Conservation (phyloP, 352 stramenopile genomes). For the Pythium scleroteichum region DNA sequence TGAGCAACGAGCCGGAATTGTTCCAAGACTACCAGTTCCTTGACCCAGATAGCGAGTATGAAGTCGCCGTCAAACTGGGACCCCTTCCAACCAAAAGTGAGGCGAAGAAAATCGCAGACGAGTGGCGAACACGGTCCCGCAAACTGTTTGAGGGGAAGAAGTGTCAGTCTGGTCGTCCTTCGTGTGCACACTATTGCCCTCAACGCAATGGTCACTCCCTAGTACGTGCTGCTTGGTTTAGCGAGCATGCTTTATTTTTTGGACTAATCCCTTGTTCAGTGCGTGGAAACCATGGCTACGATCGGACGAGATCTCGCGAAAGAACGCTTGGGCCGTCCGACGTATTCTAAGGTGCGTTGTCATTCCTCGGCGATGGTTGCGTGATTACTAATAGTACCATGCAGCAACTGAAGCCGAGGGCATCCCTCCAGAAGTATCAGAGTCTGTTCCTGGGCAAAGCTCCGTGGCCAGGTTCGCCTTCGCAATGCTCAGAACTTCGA, state of each 20-base stretch:
- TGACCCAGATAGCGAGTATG: slow-evolving; percentile 69
- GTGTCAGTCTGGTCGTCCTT: slow-evolving; percentile 48
- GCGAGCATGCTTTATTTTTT: background rate
- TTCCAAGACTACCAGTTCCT: slow-evolving; percentile 89
- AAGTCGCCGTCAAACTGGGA: slow-evolving; percentile 75
- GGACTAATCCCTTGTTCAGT: slow-evolving; percentile 36
- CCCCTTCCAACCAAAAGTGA: slow-evolving; percentile 45
- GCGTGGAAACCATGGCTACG: slow-evolving; percentile 57
- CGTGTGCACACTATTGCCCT: slow-evolving; percentile 66
- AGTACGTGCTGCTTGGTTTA: slow-evolving; percentile 32
- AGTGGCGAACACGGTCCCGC: slow-evolving; percentile 58
- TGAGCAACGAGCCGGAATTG: slow-evolving; percentile 76
- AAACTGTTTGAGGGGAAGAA: slow-evolving; percentile 51
- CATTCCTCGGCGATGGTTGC: background rate
- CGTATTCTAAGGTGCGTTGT: slow-evolving; percentile 51
- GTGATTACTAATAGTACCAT: background rate
- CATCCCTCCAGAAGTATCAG: slow-evolving; percentile 70
- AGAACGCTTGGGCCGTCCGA: slow-evolving; percentile 51
- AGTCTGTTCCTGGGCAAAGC: slow-evolving; percentile 56
- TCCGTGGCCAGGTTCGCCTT: slow-evolving; percentile 64
- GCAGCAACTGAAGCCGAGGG: slow-evolving; percentile 51
- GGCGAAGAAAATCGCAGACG: slow-evolving; percentile 49
- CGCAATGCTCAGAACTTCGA: background rate
- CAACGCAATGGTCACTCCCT: slow-evolving; percentile 64
- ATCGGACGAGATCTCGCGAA: slow-evolving; percentile 68